phyloP scores from a whole-genome alignment of 306 rosid species.

The Psophocarpus tetragonolobus region DNA sequence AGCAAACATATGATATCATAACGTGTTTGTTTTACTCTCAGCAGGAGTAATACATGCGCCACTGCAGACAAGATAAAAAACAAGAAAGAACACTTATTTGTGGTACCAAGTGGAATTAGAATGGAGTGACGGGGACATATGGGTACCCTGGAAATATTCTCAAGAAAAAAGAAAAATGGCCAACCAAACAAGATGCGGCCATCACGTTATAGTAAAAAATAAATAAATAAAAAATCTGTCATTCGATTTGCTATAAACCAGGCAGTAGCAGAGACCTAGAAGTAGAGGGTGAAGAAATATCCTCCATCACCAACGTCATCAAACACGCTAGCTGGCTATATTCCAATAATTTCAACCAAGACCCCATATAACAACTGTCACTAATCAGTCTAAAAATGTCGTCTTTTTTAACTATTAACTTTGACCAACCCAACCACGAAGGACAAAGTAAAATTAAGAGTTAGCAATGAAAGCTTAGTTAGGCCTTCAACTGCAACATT shows the following conservation, averaged over 20 bases:
- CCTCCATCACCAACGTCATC: constrained; percentile 10
- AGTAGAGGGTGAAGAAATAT: constrained; percentile 5
- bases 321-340: constrained; percentile 42
- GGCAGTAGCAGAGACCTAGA: not conserved
- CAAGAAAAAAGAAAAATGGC: constrained; percentile 1
- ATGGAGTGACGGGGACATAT: not conserved
- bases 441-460: not conserved
- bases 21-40: not conserved
- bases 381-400: not conserved
- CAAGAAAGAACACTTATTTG: not conserved
- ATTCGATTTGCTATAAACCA: not conserved
- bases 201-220: constrained; percentile 10
- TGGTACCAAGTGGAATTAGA: constrained; percentile 8
- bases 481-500: constrained; percentile 20
- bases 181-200: not conserved
- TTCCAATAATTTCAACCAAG: constrained; percentile 27
- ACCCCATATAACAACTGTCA: constrained; percentile 35
- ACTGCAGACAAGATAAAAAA: not conserved
- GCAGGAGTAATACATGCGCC: not conserved
- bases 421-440: constrained; percentile 30
- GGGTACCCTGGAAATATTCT: constrained; percentile 5
- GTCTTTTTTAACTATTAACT: constrained; percentile 15
- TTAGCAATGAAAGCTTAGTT: not conserved
- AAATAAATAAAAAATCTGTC: not conserved
- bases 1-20: not conserved